Evolutionary conservation across 2,329 filamentous ascomycete genomes (phyloP), one percentile per base, ranked within the genome.

Genomic region (Botrytis medusae): DNA sequence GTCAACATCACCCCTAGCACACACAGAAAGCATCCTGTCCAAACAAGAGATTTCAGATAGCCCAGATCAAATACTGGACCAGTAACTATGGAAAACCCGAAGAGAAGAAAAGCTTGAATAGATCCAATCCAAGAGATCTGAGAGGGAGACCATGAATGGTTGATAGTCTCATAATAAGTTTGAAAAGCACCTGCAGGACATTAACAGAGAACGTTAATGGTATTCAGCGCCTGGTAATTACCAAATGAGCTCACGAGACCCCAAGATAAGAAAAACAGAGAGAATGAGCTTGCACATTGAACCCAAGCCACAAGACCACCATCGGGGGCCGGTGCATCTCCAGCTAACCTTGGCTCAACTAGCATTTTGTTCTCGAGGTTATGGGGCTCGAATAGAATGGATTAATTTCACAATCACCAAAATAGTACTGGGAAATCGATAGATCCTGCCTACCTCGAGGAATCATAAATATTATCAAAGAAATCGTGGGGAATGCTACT

Each of bases 51-150:
- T 7, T 79, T 79, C 71, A 84, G 83, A 72, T 83, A 82, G 10
- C 84, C 83, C 32, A 81, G 80, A 73, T 85, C 83, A 8, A 81
- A 80, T 1, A 82, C 77, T 18, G 81, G 80, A 4, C 83, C 83
- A 8, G 82, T 79, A 48, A 85, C 79, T 8, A 81, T 82, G 12
- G 83, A 81, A 10, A 84, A 75, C 54, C 84, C 82, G 75, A 84
- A 83, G 18, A 84, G 77, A 14, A 84, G 76, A 73, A 83, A 85
- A 46, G 83, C 77, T 74, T 85, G 83, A n/a, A 84, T 77, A 25
- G 79, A 80, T 25, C 84, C 84, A 29, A 86, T 80, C 84, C 84
- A 86, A 25, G 84, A 84, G 51, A 85, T 82, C 42, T 80, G 78
- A 0, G 82, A 83, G 1, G 82, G 79, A 2, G 81, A 74, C 14